Base-by-base conservation (phyloP, 2,329 filamentous ascomycete species). In the Sporothrix dimorphospora region DNA sequence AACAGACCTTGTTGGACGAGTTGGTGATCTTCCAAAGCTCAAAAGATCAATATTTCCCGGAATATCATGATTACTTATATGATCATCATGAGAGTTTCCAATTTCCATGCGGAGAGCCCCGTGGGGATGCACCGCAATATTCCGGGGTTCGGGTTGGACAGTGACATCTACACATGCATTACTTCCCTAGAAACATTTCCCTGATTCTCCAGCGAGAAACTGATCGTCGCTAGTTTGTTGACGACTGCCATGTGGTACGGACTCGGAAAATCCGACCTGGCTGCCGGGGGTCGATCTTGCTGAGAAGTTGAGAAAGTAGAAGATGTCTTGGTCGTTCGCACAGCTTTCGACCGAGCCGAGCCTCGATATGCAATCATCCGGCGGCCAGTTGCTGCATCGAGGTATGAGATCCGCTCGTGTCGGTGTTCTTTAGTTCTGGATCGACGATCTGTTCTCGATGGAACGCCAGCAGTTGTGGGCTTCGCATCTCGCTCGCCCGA, bases 301-400 rank as follows among this genome's bases (percentile, higher is more conserved):
- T 6, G 30, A 34, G 30, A 16, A 8, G 27, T 19, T 14, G 53
- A 2, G 27, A 24, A 30, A 27, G 51, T 55, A 24, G 51, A 55
- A 24, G 21, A 55, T 34, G 53, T 16, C 24, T n/a, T n/a, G n/a
- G 12, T 34, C 34, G 14, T 27, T 57, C 27, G 53, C 14, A 34
- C 30, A 34, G 34, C 53, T 34, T 57, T 57, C 53, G 53, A 57
- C 53, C 53, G 53, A 57, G 53, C 53, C 53, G 34, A 5, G 51
- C 47, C 47, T 51, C n/a, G 21, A 6, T 24, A 24, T 53, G 4
- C 49, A 53, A 24, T 53, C 49, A 24, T 7, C 27, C 24, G 11
- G 24, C 51, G 11, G 53, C 24, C 16, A 27, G 16, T 34, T 57
- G 53, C 27, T 19, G 27, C 53, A 16, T 34, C 53, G 27, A 34